These are phyloP conservation scores for Chlamydomonas reinhardtii DNA, from an alignment of 163 green algal genomes.

Conservation along the genomic window DNA sequence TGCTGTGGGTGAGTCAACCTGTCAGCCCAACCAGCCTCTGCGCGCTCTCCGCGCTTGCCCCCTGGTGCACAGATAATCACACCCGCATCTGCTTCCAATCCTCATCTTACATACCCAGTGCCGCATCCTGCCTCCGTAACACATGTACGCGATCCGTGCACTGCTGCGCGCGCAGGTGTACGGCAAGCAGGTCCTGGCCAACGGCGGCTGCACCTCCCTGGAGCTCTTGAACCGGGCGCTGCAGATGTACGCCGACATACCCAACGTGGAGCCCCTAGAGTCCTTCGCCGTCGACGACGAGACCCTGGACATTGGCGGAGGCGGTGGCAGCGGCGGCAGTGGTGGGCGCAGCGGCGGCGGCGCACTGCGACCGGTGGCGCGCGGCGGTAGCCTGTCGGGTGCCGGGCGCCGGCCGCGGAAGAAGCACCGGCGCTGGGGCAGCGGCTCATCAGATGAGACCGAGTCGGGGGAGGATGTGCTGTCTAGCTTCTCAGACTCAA, in stretches of 20 bases:
- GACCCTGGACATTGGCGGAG: neutral
- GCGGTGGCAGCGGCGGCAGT: neutral
- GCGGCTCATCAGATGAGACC: neutral
- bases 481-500: too few species aligned
- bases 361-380: too few species aligned
- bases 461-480: too few species aligned
- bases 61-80: too few species aligned
- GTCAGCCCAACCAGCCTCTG: too few species aligned
- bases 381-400: too few species aligned
- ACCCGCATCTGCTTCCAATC: too few species aligned
- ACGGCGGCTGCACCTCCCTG: neutral
- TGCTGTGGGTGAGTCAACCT: neutral
- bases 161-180: neutral
- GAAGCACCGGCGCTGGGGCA: neutral
- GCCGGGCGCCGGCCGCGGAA: neutral
- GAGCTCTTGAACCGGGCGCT: neutral
- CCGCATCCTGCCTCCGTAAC: too few species aligned
- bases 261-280: neutral
- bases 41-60: too few species aligned
- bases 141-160: too few species aligned
- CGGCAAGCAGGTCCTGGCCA: constrained; percentile 10
- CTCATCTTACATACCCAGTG: too few species aligned
- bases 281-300: neutral
- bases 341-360: too few species aligned
- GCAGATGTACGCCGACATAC: neutral